Conservation (phyloP, 1,284 basidiomycete genomes). For the Pseudozyma hubeiensis region DNA sequence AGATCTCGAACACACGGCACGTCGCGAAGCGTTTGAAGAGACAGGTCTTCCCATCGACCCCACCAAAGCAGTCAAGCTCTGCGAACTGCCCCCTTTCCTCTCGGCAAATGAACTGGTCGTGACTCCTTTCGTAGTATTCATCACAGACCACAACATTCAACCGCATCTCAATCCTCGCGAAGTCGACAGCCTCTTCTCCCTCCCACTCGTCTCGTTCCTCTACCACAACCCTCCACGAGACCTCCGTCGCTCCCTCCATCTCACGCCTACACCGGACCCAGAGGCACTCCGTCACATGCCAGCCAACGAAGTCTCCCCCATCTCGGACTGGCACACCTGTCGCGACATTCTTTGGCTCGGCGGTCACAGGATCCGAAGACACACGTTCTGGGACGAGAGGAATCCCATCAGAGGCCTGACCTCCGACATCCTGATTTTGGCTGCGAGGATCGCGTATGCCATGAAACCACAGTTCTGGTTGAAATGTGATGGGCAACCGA, state of each 20-base stretch:
- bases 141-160: slow-evolving; percentile 49
- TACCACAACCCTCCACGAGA: slow-evolving; percentile 47
- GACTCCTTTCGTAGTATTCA: slow-evolving; percentile 60
- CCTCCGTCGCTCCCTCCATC: slow-evolving; percentile 32
- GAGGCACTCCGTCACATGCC: slow-evolving; percentile 49
- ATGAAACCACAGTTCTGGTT: slow-evolving; percentile 35
- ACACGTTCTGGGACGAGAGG: slow-evolving; percentile 63
- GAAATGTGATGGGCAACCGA: slow-evolving; percentile 35
- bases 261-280: slow-evolving; percentile 29
- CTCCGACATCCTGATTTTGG: slow-evolving; percentile 63
- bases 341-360: slow-evolving; percentile 62
- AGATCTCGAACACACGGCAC: slow-evolving; percentile 59
- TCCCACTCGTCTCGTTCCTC: slow-evolving; percentile 61
- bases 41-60: slow-evolving; percentile 60
- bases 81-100: slow-evolving; percentile 60
- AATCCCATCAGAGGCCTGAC: slow-evolving; percentile 63
- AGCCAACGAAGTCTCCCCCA: slow-evolving; percentile 45
- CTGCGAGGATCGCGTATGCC: slow-evolving; percentile 56
- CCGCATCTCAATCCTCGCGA: slow-evolving; percentile 58
- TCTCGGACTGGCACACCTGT: slow-evolving; percentile 65
- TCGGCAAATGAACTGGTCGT: slow-evolving; percentile 66
- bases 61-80: slow-evolving; percentile 49
- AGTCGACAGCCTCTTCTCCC: slow-evolving; percentile 57
- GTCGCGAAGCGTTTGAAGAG: slow-evolving; percentile 65
- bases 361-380: slow-evolving; percentile 47